Evolutionary conservation across 805 yeast genomes (phyloP).

Genomic region (Suhomyces canberraensis): DNA sequence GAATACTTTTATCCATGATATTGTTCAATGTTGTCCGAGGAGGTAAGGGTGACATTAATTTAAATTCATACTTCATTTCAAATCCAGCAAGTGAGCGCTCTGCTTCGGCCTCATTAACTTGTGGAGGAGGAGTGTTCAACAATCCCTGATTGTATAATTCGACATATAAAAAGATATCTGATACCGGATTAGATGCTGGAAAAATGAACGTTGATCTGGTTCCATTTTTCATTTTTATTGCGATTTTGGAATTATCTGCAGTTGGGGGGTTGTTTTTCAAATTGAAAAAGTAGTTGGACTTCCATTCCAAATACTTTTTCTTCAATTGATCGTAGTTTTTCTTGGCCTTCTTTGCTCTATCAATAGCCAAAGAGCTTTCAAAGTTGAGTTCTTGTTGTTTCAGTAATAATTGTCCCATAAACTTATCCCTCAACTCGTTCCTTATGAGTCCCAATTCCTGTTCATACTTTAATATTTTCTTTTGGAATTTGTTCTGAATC

Average conservation of each 20-base stretch:
- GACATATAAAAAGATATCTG: conserved; percentile 33
- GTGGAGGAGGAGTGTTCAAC: too few species aligned
- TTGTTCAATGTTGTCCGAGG: conserved; percentile 33
- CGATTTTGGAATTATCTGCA: conserved; percentile 51
- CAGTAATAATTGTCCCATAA: conserved; percentile 54
- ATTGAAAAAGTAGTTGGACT: conserved; percentile 26
- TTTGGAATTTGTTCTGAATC: conserved; percentile 39
- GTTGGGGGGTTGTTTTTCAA: conserved; percentile 14
- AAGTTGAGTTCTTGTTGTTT: conserved; percentile 77
- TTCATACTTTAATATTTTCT: conserved; percentile 53
- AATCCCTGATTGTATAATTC: conserved; percentile 43
- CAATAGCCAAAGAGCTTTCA: conserved; percentile 65
- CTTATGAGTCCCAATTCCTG: conserved; percentile 61
- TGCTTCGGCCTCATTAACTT: conserved; percentile 22
- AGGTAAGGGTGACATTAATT: conserved; percentile 36
- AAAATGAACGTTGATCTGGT: conserved; percentile 44
- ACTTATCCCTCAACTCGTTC: conserved; percentile 59
- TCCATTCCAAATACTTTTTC: conserved; percentile 35
- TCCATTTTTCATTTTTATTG: conserved; percentile 66
- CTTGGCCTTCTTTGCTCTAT: conserved; percentile 47
- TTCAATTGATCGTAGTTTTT: conserved; percentile 28
- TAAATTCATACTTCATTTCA: conserved; percentile 26
- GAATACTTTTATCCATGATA: conserved; percentile 43
- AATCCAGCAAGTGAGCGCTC: conserved; percentile 21
- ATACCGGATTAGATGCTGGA: conserved; percentile 27